Evolutionary conservation across 1,284 basidiomycete species (phyloP).

Genomic region (Cryptococcus deneoformans): DNA sequence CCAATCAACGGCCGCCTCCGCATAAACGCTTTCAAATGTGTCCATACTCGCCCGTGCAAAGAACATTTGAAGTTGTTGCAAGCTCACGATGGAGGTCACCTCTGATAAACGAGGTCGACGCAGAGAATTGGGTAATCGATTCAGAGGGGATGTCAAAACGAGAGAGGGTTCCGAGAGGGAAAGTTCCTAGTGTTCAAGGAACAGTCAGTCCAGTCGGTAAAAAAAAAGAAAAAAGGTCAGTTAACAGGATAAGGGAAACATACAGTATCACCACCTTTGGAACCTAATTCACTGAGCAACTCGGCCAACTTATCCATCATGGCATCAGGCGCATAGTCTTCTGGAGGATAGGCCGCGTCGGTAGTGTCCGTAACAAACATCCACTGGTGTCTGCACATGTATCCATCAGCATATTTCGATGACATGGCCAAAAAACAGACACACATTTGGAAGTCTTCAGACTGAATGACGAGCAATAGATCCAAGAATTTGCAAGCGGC

Average conservation of each 20-base stretch:
- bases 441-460: slow-evolving; percentile 97
- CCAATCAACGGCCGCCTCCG: slow-evolving; percentile 71
- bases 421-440: slow-evolving; percentile 24
- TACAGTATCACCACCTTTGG: background rate
- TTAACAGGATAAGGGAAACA: background rate
- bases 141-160: background rate
- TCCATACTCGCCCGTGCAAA: slow-evolving; percentile 83
- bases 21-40: slow-evolving; percentile 85
- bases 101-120: slow-evolving; percentile 69
- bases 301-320: slow-evolving; percentile 91
- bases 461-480: slow-evolving; percentile 83
- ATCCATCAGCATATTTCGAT: background rate
- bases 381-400: slow-evolving; percentile 81
- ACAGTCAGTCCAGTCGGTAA: background rate
- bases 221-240: background rate
- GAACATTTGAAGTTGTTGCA: slow-evolving; percentile 78
- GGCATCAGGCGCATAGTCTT: slow-evolving; percentile 77
- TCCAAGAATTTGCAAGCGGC: slow-evolving; percentile 94
- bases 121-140: slow-evolving; percentile 36
- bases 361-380: slow-evolving; percentile 97
- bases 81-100: slow-evolving; percentile 69
- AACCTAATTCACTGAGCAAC: slow-evolving; percentile 55
- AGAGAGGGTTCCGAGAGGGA: background rate
- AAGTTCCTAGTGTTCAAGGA: no score
- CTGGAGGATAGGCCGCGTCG: slow-evolving; percentile 85